Evolutionary conservation across 1,139 yeast species (phyloP), one percentile per base, ranked within the genome.

Genomic region (Spencermartinsiella ligniputridi): DNA sequence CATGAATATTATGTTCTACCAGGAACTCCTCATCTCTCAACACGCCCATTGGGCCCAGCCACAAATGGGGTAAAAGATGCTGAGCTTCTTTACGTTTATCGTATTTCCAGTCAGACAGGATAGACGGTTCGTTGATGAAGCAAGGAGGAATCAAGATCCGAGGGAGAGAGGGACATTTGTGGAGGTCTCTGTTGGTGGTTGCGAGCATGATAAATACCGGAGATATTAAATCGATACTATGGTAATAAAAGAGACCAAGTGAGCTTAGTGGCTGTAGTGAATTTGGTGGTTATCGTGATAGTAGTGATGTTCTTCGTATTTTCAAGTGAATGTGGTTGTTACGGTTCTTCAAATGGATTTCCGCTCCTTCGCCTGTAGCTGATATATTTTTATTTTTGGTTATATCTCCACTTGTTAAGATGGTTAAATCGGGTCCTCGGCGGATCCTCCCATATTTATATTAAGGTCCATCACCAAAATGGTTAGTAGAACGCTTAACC

Each of bases 41-140:
- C 12, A 51, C 56, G 3, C 57, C 46, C 47, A 59, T 47, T 8
- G 68, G 67, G 3, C 68, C 68, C 13, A 63, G 53, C 60, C 61
- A 63, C 11, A 63, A 44, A 19, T 56, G 43, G n/a, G 58, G 56
- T 3, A 52, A 37, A 9, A 63, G 44, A 44, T 53, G 52, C 46
- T 61, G 66, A 3, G 65, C 60, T 19, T 50, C 49, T 18, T 58
- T 56, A 3, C 67, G 51, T 17, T 53, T 40, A 29, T 60, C 64
- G 42, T 61, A 59, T 2, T 52, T 51, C 68, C 68, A 63, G 19
- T 49, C 51, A n/a, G 52, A 40, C 13, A 56, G 46, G 11, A 56
- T 44, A 8, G 51, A 37, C 8, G 62, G 56, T 35, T 57, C 59
- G 35, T 45, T 49, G 25, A 55, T 42, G 36, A 53, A 56, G 43